Base-by-base conservation (phyloP, 1,284 basidiomycete genomes). In the Sphagnurus paluster region DNA sequence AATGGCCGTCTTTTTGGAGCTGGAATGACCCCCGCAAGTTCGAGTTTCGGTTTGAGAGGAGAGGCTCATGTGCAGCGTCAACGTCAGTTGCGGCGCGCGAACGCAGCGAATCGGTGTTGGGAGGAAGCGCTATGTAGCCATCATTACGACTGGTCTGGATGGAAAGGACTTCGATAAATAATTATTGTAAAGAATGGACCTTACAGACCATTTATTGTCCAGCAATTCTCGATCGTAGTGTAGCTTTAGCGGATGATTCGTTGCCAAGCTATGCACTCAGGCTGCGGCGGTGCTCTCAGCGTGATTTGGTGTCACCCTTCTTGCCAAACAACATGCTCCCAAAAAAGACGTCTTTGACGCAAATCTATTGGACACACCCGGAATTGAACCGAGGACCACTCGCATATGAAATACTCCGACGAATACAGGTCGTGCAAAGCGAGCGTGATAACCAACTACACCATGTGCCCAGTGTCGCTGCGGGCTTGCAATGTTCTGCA, bases 1-100 rank as follows among this genome's bases (percentile, higher is more conserved):
- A 63, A 37, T 67, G 60, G n/a, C 67, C 67, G 42, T 72, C 64
- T 7, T 64, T 37, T 37, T 69, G 56, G 19, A 76, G 54, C 6
- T 60, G 65, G 44, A 79, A 59, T 0, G 62, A 58, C 30, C 66
- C 68, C 26, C 48, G 30, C 28, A 47, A 50, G 20, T 51, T 56
- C 13, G 42, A 16, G 28, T 32, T 53, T 24, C 21, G 28, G 7
- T 32, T 24, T 1, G 41, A 14, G 7, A 57, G 41, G 17, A 56
- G 49, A 5, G 49, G 54, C 24, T 55, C 42, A 24, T 21, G 30
- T 13, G 28, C 28, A 26, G 21, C 42, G 13, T 26, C 19, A 13
- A 9, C 19, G 25, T 16, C 25, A 16, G 43, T 21, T 23, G 50
- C 44, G 25, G 44, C 35, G 30, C 50, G 35, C 11, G 42, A 32